Percentiles rank a stretch among this genome's conserved stretches.
Conservation (phyloP, 345 rosid genomes). For the Salix exigua region DNA sequence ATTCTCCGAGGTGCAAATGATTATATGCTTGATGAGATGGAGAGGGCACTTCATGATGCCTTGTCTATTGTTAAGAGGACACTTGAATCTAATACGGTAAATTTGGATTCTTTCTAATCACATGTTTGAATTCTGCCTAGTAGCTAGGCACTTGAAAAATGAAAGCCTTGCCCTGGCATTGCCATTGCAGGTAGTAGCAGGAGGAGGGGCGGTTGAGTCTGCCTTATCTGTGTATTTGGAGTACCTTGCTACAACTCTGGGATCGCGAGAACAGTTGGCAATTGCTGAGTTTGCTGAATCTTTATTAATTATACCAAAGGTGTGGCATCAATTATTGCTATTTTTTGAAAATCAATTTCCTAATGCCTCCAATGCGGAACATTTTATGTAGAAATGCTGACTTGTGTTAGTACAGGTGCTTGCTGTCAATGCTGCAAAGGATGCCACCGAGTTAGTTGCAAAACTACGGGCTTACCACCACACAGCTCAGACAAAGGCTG, state of each 20-base stretch:
- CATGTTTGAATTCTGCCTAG: neutral
- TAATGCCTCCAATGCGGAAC: neutral
- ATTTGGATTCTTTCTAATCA: slow-evolving; percentile 4
- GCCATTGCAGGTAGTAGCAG: slow-evolving; percentile 79
- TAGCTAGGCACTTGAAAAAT: neutral
- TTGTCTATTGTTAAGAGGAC: slow-evolving; percentile 87
- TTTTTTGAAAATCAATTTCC: neutral
- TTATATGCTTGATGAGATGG: slow-evolving; percentile 99
- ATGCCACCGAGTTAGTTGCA: slow-evolving; percentile 92
- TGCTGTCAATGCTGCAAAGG: slow-evolving; percentile 96
- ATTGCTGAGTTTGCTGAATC: slow-evolving; percentile 97
- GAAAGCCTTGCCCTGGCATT: slow-evolving; percentile 8
- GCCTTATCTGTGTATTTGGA: slow-evolving; percentile 89
- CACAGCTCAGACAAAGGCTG: slow-evolving; percentile 92
- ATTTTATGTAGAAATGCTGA: neutral
- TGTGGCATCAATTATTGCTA: neutral
- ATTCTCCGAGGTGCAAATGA: slow-evolving; percentile 96
- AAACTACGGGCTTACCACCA: slow-evolving; percentile 93
- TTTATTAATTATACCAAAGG: slow-evolving; percentile 83
- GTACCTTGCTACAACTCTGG: slow-evolving; percentile 85
- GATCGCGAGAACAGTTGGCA: slow-evolving; percentile 91
- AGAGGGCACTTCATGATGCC: slow-evolving; percentile 88
- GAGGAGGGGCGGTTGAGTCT: slow-evolving; percentile 97
- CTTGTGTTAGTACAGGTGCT: slow-evolving; percentile 50
- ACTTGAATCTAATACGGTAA: slow-evolving; percentile 87